Evolutionary conservation across 75 land plant genomes (phyloP).

Genomic region (Cunninghamia lanceolata): DNA sequence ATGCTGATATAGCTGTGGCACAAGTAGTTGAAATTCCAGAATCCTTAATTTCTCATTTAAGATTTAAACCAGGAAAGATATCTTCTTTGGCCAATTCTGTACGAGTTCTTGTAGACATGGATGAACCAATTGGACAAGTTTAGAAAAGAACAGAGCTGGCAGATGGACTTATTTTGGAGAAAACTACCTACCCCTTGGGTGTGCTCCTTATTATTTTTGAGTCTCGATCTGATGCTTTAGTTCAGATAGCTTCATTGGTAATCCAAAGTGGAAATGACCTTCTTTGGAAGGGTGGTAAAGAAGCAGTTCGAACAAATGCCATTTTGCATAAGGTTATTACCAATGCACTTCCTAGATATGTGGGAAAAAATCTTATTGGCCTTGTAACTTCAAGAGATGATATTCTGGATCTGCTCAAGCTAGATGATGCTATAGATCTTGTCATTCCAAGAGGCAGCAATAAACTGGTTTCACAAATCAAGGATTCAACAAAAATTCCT

Average conservation of each 20-base stretch:
- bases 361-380: constrained; percentile 84
- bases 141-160: constrained; percentile 79
- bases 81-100: constrained; percentile 66
- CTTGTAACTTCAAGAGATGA: constrained; percentile 92
- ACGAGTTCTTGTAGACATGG: constrained; percentile 83
- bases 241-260: too few species aligned
- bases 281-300: too few species aligned
- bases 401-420: too few species aligned
- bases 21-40: constrained; percentile 64
- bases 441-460: too few species aligned
- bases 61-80: constrained; percentile 64
- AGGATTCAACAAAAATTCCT: too few species aligned
- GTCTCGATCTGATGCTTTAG: constrained; percentile 93
- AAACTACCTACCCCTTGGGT: constrained; percentile 78
- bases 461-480: too few species aligned
- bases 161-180: constrained; percentile 76
- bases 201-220: too few species aligned
- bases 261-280: too few species aligned
- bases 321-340: constrained; percentile 97
- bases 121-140: constrained; percentile 85
- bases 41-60: constrained; percentile 69
- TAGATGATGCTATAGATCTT: too few species aligned
- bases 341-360: constrained; percentile 66
- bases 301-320: too few species aligned
- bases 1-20: constrained; percentile 81